These are phyloP conservation scores for Ogataea minuta DNA, from an alignment of 805 yeast species.

Conservation along the genomic window DNA sequence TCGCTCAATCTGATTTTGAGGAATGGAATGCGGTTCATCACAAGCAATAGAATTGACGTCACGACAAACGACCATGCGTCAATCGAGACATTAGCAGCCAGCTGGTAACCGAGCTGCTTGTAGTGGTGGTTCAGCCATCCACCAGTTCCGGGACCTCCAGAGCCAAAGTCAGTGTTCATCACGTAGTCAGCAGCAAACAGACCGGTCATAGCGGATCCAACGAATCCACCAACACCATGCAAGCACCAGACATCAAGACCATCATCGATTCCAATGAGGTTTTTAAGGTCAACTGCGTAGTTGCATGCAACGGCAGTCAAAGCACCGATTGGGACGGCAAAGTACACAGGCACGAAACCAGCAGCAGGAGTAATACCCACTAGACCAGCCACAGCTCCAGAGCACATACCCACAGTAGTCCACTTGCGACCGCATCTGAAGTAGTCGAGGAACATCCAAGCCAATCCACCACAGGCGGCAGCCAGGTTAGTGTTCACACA, in stretches of 20 bases:
- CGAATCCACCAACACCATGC: constrained; percentile 91
- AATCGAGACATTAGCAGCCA: constrained; percentile 72
- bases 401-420: constrained; percentile 92
- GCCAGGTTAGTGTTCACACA: constrained; percentile 90
- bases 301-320: constrained; percentile 77
- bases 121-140: constrained; percentile 89
- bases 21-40: constrained; percentile 75
- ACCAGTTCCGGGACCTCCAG: constrained; percentile 64
- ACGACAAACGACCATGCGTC: constrained; percentile 74
- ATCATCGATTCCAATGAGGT: constrained; percentile 75
- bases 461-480: constrained; percentile 87
- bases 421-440: constrained; percentile 83
- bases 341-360: constrained; percentile 91
- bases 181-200: constrained; percentile 90
- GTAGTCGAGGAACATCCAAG: constrained; percentile 93
- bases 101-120: constrained; percentile 82
- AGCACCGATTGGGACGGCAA: constrained; percentile 80
- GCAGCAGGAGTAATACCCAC: constrained; percentile 98
- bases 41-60: constrained; percentile 63
- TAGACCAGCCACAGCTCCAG: constrained; percentile 90
- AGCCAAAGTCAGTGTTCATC: constrained; percentile 73
- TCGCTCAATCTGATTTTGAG: constrained; percentile 77
- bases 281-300: constrained; percentile 80
- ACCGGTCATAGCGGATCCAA: constrained; percentile 84
- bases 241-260: constrained; percentile 93